Percentiles rank a stretch among this genome's conserved stretches.
phyloP scores from a whole-genome alignment of 805 yeast species.

The Brettanomyces nanus region DNA sequence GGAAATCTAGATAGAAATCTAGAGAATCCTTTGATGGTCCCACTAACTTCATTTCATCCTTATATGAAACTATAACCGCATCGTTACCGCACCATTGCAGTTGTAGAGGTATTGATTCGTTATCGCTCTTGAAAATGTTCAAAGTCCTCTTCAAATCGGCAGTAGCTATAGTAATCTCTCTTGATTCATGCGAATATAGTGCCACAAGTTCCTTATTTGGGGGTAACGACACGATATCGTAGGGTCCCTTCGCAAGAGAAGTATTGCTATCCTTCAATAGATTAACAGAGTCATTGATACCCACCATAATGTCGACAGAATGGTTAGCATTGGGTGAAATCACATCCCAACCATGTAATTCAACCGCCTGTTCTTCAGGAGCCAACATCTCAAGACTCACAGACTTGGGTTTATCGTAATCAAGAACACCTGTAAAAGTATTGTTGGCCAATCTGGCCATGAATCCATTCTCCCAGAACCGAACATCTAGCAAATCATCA shows the following conservation, averaged over 20 bases:
- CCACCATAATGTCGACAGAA: not conserved
- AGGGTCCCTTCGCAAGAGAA: conserved; percentile 12
- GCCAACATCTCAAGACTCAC: not conserved
- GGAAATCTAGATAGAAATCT: conserved; percentile 42
- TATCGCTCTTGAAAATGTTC: conserved; percentile 33
- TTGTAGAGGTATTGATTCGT: conserved; percentile 31
- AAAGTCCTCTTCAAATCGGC: conserved; percentile 36
- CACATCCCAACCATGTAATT: conserved; percentile 16
- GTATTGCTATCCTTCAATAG: conserved; percentile 7
- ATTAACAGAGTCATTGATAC: not conserved
- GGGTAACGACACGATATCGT: conserved; percentile 21
- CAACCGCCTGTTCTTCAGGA: not conserved
- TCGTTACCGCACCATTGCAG: conserved; percentile 84
- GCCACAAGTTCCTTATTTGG: conserved; percentile 54
- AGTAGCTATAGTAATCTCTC: conserved; percentile 43
- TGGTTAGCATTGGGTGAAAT: conserved; percentile 11
- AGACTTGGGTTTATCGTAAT: conserved; percentile 21
- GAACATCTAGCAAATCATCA: conserved; percentile 28
- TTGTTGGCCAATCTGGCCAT: conserved; percentile 33
- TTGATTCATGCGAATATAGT: conserved; percentile 30
- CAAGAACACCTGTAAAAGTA: conserved; percentile 31
- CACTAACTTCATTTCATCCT: conserved; percentile 57
- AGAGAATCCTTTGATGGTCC: conserved; percentile 62
- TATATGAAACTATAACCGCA: conserved; percentile 52
- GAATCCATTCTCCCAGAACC: conserved; percentile 36